Evolutionary conservation across 2,329 filamentous ascomycete genomes (phyloP).

Genomic region (Tolypocladium nubicola): DNA sequence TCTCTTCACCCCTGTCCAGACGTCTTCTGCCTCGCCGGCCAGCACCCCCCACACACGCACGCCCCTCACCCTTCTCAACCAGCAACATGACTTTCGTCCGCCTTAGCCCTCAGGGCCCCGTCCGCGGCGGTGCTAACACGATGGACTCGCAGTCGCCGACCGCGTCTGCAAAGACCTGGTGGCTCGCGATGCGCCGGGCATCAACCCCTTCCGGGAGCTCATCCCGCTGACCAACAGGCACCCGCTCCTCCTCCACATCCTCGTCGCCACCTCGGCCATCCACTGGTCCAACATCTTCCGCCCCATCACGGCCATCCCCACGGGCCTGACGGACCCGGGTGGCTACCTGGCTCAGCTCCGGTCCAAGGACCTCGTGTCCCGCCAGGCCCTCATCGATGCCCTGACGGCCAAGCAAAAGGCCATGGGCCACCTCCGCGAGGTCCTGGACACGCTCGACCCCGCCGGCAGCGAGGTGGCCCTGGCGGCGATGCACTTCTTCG

Average conservation of each 20-base stretch:
- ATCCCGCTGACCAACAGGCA: conserved; percentile 34
- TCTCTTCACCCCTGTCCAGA: background rate
- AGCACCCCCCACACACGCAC: background rate
- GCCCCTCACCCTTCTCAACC: background rate
- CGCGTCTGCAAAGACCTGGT: conserved; percentile 45
- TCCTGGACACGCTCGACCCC: conserved; percentile 27
- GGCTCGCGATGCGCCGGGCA: conserved; percentile 31
- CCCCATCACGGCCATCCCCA: conserved; percentile 19
- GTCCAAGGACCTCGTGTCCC: conserved; percentile 25
- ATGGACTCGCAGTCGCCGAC: conserved; percentile 24
- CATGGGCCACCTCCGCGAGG: conserved; percentile 29
- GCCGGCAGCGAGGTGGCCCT: conserved; percentile 34
- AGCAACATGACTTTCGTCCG: background rate
- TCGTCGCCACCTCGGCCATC: conserved; percentile 37
- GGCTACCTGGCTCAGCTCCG: conserved; percentile 24
- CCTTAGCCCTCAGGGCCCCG: background rate
- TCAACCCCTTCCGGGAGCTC: conserved; percentile 38
- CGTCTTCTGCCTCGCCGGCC: background rate
- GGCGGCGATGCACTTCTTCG: conserved; percentile 38
- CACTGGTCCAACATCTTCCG: conserved; percentile 36
- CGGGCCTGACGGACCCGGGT: conserved; percentile 21
- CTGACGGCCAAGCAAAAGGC: conserved; percentile 35
- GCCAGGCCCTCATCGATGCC: conserved; percentile 33
- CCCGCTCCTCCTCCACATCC: conserved; percentile 35
- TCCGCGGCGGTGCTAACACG: conserved; percentile 11